Base-by-base conservation (phyloP, 805 yeast species). In the Danielozyma ontarioensis region DNA sequence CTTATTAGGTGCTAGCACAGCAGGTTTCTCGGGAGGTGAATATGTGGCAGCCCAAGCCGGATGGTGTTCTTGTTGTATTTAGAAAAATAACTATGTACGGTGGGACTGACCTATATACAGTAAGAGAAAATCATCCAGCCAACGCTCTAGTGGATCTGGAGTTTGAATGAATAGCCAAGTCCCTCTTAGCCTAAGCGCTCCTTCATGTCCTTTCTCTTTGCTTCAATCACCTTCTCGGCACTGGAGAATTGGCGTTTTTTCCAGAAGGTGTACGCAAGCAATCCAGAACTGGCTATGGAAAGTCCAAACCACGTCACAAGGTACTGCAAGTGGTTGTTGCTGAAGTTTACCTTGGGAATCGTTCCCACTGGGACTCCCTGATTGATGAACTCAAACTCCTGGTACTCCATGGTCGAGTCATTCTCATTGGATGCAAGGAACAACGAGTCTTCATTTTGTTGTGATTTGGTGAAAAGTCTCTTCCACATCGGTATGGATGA, bases 221-320 rank as follows among this genome's bases (percentile, higher is more conserved):
- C 70, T 29, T 55, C 64, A 17, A 66, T 50, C 11, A 65, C 45
- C 46, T 55, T 57, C 25, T 66, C 71, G 3, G 70, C 72, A 37
- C 62, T 48, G 37, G 46, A 45, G 39, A 47, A 51, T 33, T 53
- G 53, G 34, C 48, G 49, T 30, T 41, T 48, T 40, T 61, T 66
- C 48, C 48, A 40, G 32, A 62, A 45, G 13, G 50, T 44, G 41
- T 59, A 66, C 11, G 50, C 28, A 36, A 93, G 68, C 59, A 87
- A 73, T 22, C 82, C 75, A 1, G 88, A 48, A 24, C 95, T 82
- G 25, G 85, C 74, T 26, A 83, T 48, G 2, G 88, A 78, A 27
- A 90, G 72, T 0, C 96, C 95, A 55, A 85, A 90, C 98, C 98
- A 93, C 0, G 98, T 93, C 14, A 87, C 77, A 50, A 93, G 63